Conservation (phyloP, 1,139 yeast genomes). For the Magnusiomyces sp. region DNA sequence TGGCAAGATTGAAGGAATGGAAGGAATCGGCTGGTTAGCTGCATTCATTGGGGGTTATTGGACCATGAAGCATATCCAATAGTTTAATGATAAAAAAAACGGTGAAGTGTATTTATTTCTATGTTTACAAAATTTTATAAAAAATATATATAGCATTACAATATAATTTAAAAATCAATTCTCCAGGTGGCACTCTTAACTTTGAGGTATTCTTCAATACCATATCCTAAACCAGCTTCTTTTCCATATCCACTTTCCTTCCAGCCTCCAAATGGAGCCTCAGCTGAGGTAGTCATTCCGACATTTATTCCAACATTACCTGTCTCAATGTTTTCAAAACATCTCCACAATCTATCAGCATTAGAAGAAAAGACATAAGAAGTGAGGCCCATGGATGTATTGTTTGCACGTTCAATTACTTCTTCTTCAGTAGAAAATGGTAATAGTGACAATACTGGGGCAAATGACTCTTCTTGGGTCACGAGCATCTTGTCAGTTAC, state of each 20-base stretch:
- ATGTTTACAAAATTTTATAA: no score
- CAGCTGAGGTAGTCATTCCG: constrained; percentile 50
- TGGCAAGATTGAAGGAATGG: no score
- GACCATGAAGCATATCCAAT: no score
- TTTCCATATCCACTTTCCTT: constrained; percentile 58
- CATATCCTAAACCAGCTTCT: constrained; percentile 50
- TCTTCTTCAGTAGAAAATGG: constrained; percentile 46
- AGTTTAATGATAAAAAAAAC: no score
- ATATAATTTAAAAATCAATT: constrained; percentile 8
- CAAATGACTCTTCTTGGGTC: constrained; percentile 61
- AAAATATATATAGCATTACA: not conserved
- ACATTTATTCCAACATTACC: constrained; percentile 61
- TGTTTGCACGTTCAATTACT: constrained; percentile 54
- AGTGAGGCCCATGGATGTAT: constrained; percentile 50
- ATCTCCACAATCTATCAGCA: constrained; percentile 47
- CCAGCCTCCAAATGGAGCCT: constrained; percentile 59
- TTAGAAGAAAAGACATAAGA: constrained; percentile 58
- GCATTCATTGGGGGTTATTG: no score
- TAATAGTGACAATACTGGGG: constrained; percentile 54
- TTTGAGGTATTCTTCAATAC: constrained; percentile 51
- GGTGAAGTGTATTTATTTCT: no score
- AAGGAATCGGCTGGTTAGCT: no score
- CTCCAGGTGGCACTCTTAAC: constrained; percentile 41
- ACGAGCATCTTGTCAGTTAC: constrained; percentile 53
- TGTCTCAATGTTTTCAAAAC: constrained; percentile 49